These are phyloP conservation scores for Debaryomycetaceae sp. DNA, from an alignment of 1,139 yeast genomes.

Conservation along the genomic window DNA sequence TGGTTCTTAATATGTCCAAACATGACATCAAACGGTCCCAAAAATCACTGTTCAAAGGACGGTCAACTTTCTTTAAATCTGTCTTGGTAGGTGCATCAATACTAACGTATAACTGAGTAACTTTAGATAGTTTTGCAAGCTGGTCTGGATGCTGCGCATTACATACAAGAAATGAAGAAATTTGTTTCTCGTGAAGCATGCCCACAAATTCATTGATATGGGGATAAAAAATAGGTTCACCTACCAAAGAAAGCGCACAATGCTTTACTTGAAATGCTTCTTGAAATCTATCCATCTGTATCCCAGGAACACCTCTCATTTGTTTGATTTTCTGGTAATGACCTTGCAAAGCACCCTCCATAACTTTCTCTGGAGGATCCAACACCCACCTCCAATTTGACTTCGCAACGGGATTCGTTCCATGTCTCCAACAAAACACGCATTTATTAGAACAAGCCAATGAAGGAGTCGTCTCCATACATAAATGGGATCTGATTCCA, in stretches of 20 bases:
- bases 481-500: slow-evolving; percentile 84
- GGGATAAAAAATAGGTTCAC: slow-evolving; percentile 93
- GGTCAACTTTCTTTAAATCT: slow-evolving; percentile 77
- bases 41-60: slow-evolving; percentile 86
- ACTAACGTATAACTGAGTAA: slow-evolving; percentile 87
- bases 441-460: slow-evolving; percentile 92
- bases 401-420: slow-evolving; percentile 95
- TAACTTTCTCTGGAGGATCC: slow-evolving; percentile 79
- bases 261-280: slow-evolving; percentile 88
- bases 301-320: slow-evolving; percentile 95
- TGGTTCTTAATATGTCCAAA: slow-evolving; percentile 70
- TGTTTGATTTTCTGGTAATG: slow-evolving; percentile 91
- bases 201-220: slow-evolving; percentile 80
- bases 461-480: slow-evolving; percentile 96
- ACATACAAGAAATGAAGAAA: slow-evolving; percentile 86
- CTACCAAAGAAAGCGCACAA: slow-evolving; percentile 89
- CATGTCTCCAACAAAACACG: slow-evolving; percentile 97
- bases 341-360: slow-evolving; percentile 83
- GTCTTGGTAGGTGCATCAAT: slow-evolving; percentile 88
- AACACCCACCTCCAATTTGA: slow-evolving; percentile 93
- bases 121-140: slow-evolving; percentile 62
- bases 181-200: slow-evolving; percentile 73
- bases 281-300: slow-evolving; percentile 81
- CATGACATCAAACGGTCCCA: slow-evolving; percentile 88
- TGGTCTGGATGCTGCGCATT: slow-evolving; percentile 95